Evolutionary conservation across 345 rosid species (phyloP), one percentile per base, ranked within the genome.

Genomic region (Rubroshorea leprosula): DNA sequence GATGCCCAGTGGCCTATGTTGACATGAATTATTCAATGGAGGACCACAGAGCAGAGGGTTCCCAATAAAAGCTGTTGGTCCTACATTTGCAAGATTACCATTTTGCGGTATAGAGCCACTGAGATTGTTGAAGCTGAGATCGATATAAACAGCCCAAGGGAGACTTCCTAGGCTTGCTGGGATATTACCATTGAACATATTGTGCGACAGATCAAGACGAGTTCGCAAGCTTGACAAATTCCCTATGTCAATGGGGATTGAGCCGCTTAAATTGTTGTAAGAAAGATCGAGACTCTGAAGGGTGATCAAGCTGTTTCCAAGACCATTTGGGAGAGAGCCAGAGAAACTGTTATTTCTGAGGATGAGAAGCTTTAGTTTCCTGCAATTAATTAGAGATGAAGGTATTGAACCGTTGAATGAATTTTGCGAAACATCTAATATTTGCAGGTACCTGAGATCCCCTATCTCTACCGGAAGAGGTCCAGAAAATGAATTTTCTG

Each of bases 61-160:
- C 13, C 85, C 85, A 26, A 76, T 62, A 63, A 87, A 93, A 55
- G 97, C 94, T 20, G 87, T 79, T 43, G 96, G 97, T 56, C 99
- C 97, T 39, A 76, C 66, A 53, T 76, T 63, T 55, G 75, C 55
- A 35, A 89, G 38, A 49, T 68, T 80, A 4, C 74, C 86, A 15
- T 60, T 67, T 52, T 74, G 80, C 0, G 96, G 98, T 67, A 91
- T 86, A 0, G 64, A 66, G 52, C 96, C 96, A 2, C 74, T 74
- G 38, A 91, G 83, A 49, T 89, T 87, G 71, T 93, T 93, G 67
- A 82, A 73, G 73, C 90, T 77, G 49, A 93, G 79, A 75, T 89
- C 86, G 20, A 85, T 58, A 49, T 89, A 87, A 1, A 93, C 79
- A 54, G 67, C 57, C 76, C 76, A 85, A 4, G 96, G 69, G 61